Percentiles rank a stretch among this genome's conserved stretches.
These are phyloP conservation scores for Cyphellophora attinorum DNA, from an alignment of 2,329 filamentous ascomycete species.

Conservation along the genomic window DNA sequence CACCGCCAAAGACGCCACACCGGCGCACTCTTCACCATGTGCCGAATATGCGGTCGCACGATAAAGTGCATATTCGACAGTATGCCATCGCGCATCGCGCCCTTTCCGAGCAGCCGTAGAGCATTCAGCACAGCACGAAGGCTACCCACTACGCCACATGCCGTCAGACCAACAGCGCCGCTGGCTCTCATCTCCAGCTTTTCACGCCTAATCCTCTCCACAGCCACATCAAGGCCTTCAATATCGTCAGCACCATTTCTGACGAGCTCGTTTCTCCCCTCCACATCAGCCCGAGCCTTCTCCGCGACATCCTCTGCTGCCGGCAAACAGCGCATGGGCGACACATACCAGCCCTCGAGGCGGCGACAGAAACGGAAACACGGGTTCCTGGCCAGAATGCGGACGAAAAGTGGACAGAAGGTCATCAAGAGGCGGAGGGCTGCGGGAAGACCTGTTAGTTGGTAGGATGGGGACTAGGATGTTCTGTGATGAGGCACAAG, in stretches of 20 bases:
- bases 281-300: slow-evolving; percentile 21
- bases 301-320: slow-evolving; percentile 33
- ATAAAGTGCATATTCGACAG: slow-evolving; percentile 19
- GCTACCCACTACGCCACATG: too few relatives aligned
- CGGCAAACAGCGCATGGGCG: slow-evolving; percentile 33
- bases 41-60: slow-evolving; percentile 18
- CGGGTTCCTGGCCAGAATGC: slow-evolving; percentile 47
- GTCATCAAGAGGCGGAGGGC: slow-evolving; percentile 44
- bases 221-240: not conserved
- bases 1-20: too few relatives aligned
- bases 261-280: slow-evolving; percentile 2
- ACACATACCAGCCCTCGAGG: slow-evolving; percentile 52
- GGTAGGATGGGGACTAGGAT: too few relatives aligned
- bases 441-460: too few relatives aligned
- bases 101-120: slow-evolving; percentile 10
- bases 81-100: slow-evolving; percentile 17
- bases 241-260: not conserved
- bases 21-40: slow-evolving; percentile 12
- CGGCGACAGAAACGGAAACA: slow-evolving; percentile 52
- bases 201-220: slow-evolving; percentile 3
- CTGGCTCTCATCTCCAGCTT: slow-evolving; percentile 10
- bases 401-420: slow-evolving; percentile 43
- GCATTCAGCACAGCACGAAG: slow-evolving; percentile 13
- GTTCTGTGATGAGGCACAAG: too few relatives aligned
- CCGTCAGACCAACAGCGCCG: slow-evolving; percentile 4